Conservation (phyloP, 768 basidiomycete species). For the Boletellus ananiceps region DNA sequence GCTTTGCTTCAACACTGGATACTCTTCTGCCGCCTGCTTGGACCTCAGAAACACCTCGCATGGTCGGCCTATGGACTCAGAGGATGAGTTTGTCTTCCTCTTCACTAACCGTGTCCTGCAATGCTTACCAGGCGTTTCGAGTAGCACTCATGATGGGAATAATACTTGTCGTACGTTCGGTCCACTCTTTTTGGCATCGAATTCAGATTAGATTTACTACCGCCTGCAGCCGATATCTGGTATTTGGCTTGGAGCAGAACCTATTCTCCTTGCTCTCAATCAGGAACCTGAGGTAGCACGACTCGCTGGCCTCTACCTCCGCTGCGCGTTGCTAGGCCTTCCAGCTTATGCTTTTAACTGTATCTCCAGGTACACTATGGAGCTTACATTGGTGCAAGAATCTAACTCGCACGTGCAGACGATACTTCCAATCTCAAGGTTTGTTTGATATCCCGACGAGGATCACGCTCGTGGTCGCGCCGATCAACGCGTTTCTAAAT, state of each 20-base stretch:
- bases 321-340: slow-evolving; percentile 71
- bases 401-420: slow-evolving; percentile 20
- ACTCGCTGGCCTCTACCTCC: slow-evolving; percentile 72
- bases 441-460: slow-evolving; percentile 83
- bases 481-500: slow-evolving; percentile 79
- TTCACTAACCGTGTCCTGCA: not conserved
- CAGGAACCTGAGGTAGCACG: slow-evolving; percentile 84
- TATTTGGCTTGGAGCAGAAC: slow-evolving; percentile 83
- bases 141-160: slow-evolving; percentile 59
- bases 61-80: slow-evolving; percentile 89
- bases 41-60: slow-evolving; percentile 79
- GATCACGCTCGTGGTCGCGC: slow-evolving; percentile 78
- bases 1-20: slow-evolving; percentile 82
- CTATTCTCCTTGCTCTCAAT: slow-evolving; percentile 65
- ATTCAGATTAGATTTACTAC: not conserved
- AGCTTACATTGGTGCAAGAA: not conserved
- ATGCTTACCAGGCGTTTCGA: slow-evolving; percentile 6
- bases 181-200: not conserved
- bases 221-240: slow-evolving; percentile 45
- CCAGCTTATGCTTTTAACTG: slow-evolving; percentile 65
- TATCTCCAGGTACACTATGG: slow-evolving; percentile 42
- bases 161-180: slow-evolving; percentile 51
- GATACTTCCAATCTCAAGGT: slow-evolving; percentile 76
- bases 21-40: slow-evolving; percentile 92
- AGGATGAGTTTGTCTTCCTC: slow-evolving; percentile 61